phyloP scores from a whole-genome alignment of 139 green algal species.

The Zygnema cylindricum region DNA sequence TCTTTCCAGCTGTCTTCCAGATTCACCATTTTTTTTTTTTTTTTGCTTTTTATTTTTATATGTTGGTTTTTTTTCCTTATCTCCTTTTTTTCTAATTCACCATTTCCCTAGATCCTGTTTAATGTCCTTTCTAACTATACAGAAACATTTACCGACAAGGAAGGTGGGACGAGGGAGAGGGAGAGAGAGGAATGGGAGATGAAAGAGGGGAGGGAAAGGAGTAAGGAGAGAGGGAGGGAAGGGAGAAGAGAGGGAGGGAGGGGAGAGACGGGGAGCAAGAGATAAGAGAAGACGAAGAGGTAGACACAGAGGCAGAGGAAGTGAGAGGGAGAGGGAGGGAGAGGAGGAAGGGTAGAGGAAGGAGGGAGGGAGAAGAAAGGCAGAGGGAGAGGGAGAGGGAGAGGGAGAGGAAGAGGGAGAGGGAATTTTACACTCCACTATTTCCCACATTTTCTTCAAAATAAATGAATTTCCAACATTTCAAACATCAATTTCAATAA shows the following conservation, averaged over 20 bases:
- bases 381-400: not conserved
- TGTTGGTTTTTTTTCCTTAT: too few relatives aligned
- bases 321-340: not conserved
- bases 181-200: not conserved
- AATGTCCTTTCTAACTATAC: too few relatives aligned
- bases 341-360: not conserved
- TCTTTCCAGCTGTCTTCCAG: too few relatives aligned
- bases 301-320: not conserved
- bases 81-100: too few relatives aligned
- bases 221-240: too few relatives aligned
- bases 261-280: not conserved
- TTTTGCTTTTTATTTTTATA: too few relatives aligned
- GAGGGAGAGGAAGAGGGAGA: not conserved
- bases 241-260: too few relatives aligned
- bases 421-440: not conserved
- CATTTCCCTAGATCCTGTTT: too few relatives aligned
- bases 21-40: too few relatives aligned
- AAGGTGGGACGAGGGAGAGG: not conserved
- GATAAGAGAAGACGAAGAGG: not conserved
- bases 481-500: not conserved
- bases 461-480: not conserved
- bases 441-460: not conserved
- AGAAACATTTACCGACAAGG: too few relatives aligned
- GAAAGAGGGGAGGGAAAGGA: not conserved
- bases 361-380: not conserved